These are phyloP conservation scores for Cystobasidiaceae sp. DNA, from an alignment of 1,284 basidiomycete genomes.

Conservation along the genomic window DNA sequence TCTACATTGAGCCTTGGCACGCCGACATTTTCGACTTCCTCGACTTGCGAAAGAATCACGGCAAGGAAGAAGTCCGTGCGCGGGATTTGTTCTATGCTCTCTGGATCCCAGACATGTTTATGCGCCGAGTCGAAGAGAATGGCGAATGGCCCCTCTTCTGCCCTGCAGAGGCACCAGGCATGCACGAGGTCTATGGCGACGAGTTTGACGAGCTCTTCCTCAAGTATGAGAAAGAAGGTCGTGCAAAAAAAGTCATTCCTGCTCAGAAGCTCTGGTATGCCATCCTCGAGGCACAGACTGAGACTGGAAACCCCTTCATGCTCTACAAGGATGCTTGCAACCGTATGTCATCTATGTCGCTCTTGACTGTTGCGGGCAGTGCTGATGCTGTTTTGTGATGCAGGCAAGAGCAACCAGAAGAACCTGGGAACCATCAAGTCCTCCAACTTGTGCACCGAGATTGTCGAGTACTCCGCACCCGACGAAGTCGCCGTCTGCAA, in stretches of 20 bases:
- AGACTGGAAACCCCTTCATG: conserved; percentile 98
- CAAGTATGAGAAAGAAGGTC: conserved; percentile 86
- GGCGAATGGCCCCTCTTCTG: conserved; percentile 96
- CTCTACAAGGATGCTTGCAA: conserved; percentile 71
- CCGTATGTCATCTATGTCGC: conserved; percentile 40
- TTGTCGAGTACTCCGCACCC: conserved; percentile 95
- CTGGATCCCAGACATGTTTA: conserved; percentile 96
- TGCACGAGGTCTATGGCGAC: conserved; percentile 84
- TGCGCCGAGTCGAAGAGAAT: conserved; percentile 85
- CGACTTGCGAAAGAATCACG: conserved; percentile 97
- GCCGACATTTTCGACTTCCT: conserved; percentile 97
- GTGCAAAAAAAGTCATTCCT: conserved; percentile 77
- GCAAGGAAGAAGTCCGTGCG: conserved; percentile 95
- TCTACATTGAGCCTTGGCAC: conserved; percentile 54
- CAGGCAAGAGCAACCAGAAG: conserved; percentile 95
- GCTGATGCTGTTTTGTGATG: background rate
- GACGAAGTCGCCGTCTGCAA: conserved; percentile 99
- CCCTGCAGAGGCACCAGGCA: conserved; percentile 87
- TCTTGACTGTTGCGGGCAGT: background rate
- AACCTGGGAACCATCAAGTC: conserved; percentile 99
- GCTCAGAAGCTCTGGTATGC: conserved; percentile 99
- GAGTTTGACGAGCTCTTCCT: conserved; percentile 89
- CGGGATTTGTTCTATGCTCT: conserved; percentile 98
- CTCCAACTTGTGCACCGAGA: conserved; percentile 98
- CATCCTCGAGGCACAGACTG: conserved; percentile 92